Evolutionary conservation across 108 stramenopile species (phyloP).

Genomic region (Pseudonitzschia pungens): DNA sequence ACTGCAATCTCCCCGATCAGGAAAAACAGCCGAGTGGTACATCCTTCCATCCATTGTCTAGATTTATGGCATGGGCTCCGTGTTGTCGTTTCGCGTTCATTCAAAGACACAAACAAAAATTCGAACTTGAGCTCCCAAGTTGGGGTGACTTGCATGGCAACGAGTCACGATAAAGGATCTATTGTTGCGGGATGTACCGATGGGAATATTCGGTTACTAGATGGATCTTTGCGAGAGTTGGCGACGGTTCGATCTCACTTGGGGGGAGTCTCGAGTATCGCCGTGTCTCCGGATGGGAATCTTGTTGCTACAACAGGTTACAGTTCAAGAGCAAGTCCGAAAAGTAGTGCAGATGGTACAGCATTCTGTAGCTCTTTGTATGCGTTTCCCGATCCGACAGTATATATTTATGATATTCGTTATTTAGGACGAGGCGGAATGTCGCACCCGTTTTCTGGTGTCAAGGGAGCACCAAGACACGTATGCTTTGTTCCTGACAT

Average conservation of each 20-base stretch:
- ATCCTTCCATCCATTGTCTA: slow-evolving; percentile 60
- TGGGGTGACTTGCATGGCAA: slow-evolving; percentile 59
- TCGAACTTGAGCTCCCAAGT: slow-evolving; percentile 23
- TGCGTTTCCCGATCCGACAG: slow-evolving; percentile 67
- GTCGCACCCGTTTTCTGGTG: slow-evolving; percentile 60
- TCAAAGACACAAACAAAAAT: slow-evolving; percentile 34
- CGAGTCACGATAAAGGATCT: slow-evolving; percentile 46
- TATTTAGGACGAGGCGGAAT: slow-evolving; percentile 79
- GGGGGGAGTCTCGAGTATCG: slow-evolving; percentile 66
- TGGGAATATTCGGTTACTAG: slow-evolving; percentile 75
- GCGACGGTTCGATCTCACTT: slow-evolving; percentile 63
- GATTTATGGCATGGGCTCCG: slow-evolving; percentile 71
- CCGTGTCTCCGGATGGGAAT: slow-evolving; percentile 62
- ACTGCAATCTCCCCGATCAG: neutral
- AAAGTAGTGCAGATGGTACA: slow-evolving; percentile 6
- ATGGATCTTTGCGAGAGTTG: slow-evolving; percentile 61
- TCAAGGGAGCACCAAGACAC: slow-evolving; percentile 58
- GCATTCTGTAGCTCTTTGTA: slow-evolving; percentile 51
- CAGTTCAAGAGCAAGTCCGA: slow-evolving; percentile 38
- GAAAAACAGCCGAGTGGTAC: neutral
- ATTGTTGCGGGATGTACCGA: slow-evolving; percentile 81
- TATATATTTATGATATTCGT: slow-evolving; percentile 76
- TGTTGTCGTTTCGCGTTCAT: slow-evolving; percentile 61
- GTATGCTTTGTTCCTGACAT: slow-evolving; percentile 63
- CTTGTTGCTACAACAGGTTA: slow-evolving; percentile 79